Evolutionary conservation across 352 stramenopile genomes (phyloP).

Genomic region (Blastocystis sp.): DNA sequence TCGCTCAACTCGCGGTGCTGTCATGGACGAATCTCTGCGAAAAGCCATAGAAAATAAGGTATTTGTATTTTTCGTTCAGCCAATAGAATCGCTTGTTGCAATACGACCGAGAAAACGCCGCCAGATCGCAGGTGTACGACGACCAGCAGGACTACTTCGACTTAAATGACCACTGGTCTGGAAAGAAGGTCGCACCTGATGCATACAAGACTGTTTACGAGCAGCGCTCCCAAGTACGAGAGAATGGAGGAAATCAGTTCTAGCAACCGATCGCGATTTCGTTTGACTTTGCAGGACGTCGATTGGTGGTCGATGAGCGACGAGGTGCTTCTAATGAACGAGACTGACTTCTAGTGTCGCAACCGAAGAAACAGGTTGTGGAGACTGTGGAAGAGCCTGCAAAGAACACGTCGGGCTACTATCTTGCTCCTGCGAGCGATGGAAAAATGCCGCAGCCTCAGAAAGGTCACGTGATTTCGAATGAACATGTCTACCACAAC

Average conservation of each 20-base stretch:
- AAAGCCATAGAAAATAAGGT: slow-evolving; percentile 51
- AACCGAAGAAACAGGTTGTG: neutral
- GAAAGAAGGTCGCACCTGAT: neutral
- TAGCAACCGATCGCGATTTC: slow-evolving; percentile 54
- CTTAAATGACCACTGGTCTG: slow-evolving; percentile 8
- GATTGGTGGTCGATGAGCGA: slow-evolving; percentile 25
- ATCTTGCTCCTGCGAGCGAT: neutral
- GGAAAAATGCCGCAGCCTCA: neutral
- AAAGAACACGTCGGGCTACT: neutral
- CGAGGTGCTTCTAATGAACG: neutral
- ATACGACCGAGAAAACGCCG: slow-evolving; percentile 23
- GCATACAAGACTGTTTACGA: slow-evolving; percentile 33
- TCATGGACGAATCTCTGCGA: neutral
- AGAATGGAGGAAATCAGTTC: neutral
- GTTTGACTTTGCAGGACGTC: slow-evolving; percentile 21
- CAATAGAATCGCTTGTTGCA: slow-evolving; percentile 26
- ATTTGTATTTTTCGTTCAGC: neutral
- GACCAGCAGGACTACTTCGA: slow-evolving; percentile 55
- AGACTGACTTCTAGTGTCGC: neutral
- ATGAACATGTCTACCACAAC: slow-evolving; percentile 22
- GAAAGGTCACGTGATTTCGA: neutral
- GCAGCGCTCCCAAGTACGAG: neutral
- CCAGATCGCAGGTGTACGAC: slow-evolving; percentile 41
- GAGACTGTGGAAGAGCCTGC: neutral
- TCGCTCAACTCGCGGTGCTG: neutral